These are phyloP conservation scores for Omphalea diandra DNA, from an alignment of 441 rosid species.

Conservation along the genomic window DNA sequence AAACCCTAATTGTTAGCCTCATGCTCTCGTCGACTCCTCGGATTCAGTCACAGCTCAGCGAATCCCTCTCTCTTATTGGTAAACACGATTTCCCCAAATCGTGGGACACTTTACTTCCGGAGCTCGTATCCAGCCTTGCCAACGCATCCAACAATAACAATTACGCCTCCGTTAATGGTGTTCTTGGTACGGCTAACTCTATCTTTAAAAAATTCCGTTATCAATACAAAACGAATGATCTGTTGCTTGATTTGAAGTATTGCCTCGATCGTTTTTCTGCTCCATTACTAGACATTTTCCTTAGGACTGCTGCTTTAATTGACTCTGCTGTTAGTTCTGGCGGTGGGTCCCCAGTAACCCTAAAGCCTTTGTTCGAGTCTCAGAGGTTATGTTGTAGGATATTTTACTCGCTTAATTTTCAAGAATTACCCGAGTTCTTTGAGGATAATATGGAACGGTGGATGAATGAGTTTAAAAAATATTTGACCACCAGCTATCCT, in stretches of 20 bases:
- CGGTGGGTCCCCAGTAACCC: conserved; percentile 40
- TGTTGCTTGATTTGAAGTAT: conserved; percentile 74
- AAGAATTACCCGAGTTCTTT: conserved; percentile 90
- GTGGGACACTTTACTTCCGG: conserved; percentile 87
- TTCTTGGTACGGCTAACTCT: conserved; percentile 85
- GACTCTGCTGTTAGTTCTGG: conserved; percentile 54
- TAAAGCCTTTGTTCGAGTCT: conserved; percentile 69
- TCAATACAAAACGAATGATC: conserved; percentile 73
- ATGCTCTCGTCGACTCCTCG: conserved; percentile 78
- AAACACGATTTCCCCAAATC: conserved; percentile 83
- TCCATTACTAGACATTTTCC: conserved; percentile 66
- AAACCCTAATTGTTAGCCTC: conserved; percentile 71
- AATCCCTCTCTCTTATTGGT: conserved; percentile 83
- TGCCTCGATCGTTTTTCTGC: conserved; percentile 69
- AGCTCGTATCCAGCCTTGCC: conserved; percentile 60
- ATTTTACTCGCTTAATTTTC: conserved; percentile 82
- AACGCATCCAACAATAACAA: conserved; percentile 45
- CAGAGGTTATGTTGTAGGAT: conserved; percentile 88
- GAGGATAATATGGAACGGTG: conserved; percentile 95
- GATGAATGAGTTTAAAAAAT: conserved; percentile 86
- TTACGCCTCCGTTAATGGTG: conserved; percentile 76
- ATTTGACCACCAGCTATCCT: conserved; percentile 59
- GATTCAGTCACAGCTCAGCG: conserved; percentile 90
- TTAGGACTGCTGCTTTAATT: conserved; percentile 56
- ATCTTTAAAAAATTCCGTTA: conserved; percentile 85